A percentile compares a stretch with the other conserved stretches of the same genome.
phyloP scores from a whole-genome alignment of 2,329 filamentous ascomycete genomes.

The Alternaria alternata region DNA sequence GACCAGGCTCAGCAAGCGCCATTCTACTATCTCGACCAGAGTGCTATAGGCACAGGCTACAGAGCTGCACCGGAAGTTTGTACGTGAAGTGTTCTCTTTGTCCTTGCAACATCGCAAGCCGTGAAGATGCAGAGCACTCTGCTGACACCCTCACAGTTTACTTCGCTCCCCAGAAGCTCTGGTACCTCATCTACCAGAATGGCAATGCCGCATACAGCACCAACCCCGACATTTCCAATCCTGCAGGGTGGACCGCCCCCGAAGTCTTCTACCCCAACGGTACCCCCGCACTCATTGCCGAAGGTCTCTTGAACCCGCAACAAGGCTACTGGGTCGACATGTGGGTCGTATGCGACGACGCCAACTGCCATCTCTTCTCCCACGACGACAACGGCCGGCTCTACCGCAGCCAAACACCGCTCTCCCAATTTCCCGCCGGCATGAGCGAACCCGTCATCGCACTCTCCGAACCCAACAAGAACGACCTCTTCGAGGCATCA shows the following conservation, averaged over 20 bases:
- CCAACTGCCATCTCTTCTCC: conserved; percentile 52
- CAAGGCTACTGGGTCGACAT: conserved; percentile 55
- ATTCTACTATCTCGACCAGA: conserved; percentile 53
- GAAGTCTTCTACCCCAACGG: conserved; percentile 47
- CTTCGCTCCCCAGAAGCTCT: conserved; percentile 53
- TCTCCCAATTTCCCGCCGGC: conserved; percentile 47
- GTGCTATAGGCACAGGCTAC: conserved; percentile 51
- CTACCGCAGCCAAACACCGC: conserved; percentile 50
- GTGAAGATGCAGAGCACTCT: neutral
- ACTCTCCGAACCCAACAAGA: conserved; percentile 35
- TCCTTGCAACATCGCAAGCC: neutral
- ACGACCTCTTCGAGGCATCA: conserved; percentile 50
- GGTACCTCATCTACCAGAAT: conserved; percentile 56
- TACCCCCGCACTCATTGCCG: conserved; percentile 43
- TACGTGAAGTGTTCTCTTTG: neutral
- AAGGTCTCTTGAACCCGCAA: conserved; percentile 38
- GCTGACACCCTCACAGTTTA: conserved; percentile 34
- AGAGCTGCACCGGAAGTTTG: conserved; percentile 53
- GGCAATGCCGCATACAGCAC: conserved; percentile 56
- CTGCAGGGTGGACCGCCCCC: conserved; percentile 51
- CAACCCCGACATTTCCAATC: conserved; percentile 52
- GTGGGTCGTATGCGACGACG: conserved; percentile 54
- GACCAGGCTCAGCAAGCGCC: conserved; percentile 39
- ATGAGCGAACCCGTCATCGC: conserved; percentile 51
- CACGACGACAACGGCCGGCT: conserved; percentile 54